These are phyloP conservation scores for Triticum dicoccoides DNA, from an alignment of 176 grass and related monocot genomes.

Conservation along the genomic window DNA sequence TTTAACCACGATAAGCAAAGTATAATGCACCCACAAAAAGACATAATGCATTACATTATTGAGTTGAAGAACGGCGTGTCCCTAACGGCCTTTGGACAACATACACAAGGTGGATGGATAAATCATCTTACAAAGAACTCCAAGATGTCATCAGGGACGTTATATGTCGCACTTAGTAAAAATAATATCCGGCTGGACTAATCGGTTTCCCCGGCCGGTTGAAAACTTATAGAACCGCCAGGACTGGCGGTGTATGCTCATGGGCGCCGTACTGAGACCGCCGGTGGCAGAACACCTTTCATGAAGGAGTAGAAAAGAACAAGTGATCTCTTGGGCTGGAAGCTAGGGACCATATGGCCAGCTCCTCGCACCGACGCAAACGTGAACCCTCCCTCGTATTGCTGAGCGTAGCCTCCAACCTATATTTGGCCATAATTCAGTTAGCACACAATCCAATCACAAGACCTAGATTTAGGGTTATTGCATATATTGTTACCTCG, in stretches of 20 bases:
- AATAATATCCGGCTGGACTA: background rate
- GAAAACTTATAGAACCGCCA: background rate
- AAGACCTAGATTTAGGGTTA: background rate
- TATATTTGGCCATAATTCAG: background rate
- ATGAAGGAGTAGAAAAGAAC: constrained; percentile 33
- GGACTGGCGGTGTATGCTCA: background rate
- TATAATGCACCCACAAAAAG: background rate
- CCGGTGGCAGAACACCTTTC: constrained; percentile 26
- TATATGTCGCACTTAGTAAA: too few species aligned
- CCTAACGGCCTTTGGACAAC: too few species aligned
- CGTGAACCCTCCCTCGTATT: constrained; percentile 47
- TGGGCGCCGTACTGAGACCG: background rate
- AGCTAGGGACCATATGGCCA: constrained; percentile 51
- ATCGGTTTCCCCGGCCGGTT: background rate
- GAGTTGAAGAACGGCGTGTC: too few species aligned
- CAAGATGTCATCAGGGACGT: too few species aligned
- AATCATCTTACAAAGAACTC: background rate
- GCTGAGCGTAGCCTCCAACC: constrained; percentile 52
- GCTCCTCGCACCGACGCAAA: constrained; percentile 35
- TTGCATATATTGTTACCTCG: constrained; percentile 22
- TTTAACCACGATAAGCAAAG: too few species aligned
- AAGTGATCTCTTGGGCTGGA: constrained; percentile 47
- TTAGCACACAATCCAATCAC: background rate
- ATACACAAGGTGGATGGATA: background rate
- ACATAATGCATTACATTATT: background rate